phyloP scores from a whole-genome alignment of 495 filamentous ascomycete genomes.

The Penicillium daleae region DNA sequence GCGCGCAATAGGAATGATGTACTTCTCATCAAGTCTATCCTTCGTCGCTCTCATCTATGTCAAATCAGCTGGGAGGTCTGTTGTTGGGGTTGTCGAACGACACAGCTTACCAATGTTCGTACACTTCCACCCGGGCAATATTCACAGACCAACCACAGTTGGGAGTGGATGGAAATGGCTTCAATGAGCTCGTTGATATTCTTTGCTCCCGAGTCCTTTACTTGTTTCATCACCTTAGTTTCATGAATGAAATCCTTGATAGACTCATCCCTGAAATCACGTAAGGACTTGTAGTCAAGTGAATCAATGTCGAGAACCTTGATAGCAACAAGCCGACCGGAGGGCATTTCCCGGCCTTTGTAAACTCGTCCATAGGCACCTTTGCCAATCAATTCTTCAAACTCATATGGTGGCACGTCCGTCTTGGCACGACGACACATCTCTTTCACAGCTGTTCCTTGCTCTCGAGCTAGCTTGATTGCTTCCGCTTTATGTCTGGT shows the following conservation, averaged over 20 bases:
- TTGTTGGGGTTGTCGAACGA: neutral
- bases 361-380: slow-evolving; percentile 95
- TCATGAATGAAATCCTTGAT: slow-evolving; percentile 88
- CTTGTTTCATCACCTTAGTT: slow-evolving; percentile 79
- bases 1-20: slow-evolving; percentile 84
- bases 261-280: slow-evolving; percentile 75
- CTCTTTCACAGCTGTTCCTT: slow-evolving; percentile 51
- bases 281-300: slow-evolving; percentile 67
- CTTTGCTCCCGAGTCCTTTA: slow-evolving; percentile 80
- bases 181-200: slow-evolving; percentile 93
- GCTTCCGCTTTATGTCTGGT: slow-evolving; percentile 54
- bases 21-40: slow-evolving; percentile 79
- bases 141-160: slow-evolving; percentile 95
- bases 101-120: slow-evolving; percentile 70
- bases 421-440: slow-evolving; percentile 53
- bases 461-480: slow-evolving; percentile 54
- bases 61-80: neutral
- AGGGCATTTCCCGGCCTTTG: slow-evolving; percentile 68
- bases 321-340: slow-evolving; percentile 75
- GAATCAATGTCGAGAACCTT: slow-evolving; percentile 97
- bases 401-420: slow-evolving; percentile 66
- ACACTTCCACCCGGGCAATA: slow-evolving; percentile 96
- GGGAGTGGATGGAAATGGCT: slow-evolving; percentile 80
- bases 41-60: slow-evolving; percentile 62
- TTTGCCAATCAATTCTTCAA: slow-evolving; percentile 91